Conservation (phyloP, 116 monocot genomes). For the Dioscorea cayenensis region DNA sequence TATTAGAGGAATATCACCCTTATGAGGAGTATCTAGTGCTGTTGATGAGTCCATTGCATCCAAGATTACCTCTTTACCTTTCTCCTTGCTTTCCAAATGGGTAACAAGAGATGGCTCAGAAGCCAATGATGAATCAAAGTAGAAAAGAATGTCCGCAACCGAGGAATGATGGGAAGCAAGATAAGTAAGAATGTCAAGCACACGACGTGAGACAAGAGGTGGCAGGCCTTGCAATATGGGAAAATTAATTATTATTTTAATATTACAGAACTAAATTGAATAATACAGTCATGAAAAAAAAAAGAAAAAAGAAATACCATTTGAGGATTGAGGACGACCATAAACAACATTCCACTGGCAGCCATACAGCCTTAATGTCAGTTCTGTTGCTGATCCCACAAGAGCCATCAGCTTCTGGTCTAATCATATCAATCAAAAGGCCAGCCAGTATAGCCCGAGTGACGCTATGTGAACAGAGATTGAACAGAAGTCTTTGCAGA, state of each 20-base stretch:
- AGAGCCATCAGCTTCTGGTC: constrained; percentile 40
- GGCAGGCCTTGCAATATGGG: constrained; percentile 38
- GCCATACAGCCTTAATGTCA: constrained; percentile 49
- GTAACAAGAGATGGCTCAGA: constrained; percentile 7
- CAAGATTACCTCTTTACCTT: constrained; percentile 43
- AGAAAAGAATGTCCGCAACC: constrained; percentile 48
- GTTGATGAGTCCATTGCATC: constrained; percentile 7
- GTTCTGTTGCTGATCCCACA: constrained; percentile 3
- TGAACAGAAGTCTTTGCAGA: constrained; percentile 66
- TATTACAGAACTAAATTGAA: not conserved
- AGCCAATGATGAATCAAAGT: constrained; percentile 26
- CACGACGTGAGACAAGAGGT: constrained; percentile 51
- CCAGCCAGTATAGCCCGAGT: constrained; percentile 35
- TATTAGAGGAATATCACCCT: constrained; percentile 35
- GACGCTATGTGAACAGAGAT: constrained; percentile 53
- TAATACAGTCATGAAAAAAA: not conserved
- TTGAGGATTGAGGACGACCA: constrained; percentile 40
- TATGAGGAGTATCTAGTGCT: constrained; percentile 7
- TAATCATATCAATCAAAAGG: constrained; percentile 55
- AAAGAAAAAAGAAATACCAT: constrained; percentile 29
- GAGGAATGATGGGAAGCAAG: constrained; percentile 58
- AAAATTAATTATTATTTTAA: not conserved
- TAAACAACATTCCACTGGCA: constrained; percentile 69
- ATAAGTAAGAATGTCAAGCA: constrained; percentile 64
- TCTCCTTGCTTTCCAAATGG: constrained; percentile 13